phyloP scores from a whole-genome alignment of 2,329 filamentous ascomycete genomes.

The Ophiostoma montium region DNA sequence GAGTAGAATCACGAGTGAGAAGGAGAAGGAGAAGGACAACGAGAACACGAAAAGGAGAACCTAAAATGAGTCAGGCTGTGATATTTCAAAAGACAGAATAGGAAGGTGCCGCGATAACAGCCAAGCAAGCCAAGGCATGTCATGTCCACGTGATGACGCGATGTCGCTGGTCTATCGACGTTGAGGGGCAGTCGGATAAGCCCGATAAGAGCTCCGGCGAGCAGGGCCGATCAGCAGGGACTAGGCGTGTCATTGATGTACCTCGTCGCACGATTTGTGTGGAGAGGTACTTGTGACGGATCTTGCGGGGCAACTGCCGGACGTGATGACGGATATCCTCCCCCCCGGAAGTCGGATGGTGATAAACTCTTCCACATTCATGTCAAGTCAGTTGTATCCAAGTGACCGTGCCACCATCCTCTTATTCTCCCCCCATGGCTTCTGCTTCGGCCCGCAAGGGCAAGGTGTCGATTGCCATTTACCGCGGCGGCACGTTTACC shows the following conservation, averaged over 20 bases:
- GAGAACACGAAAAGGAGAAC: not conserved
- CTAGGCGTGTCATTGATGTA: not conserved
- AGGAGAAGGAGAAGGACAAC: not conserved
- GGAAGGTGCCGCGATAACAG: not conserved
- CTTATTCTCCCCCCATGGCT: not conserved
- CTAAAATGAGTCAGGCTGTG: not conserved
- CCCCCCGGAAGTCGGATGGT: no score
- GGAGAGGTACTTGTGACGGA: not conserved
- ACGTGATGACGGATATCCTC: no score
- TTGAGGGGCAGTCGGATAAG: not conserved
- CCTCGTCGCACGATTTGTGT: not conserved
- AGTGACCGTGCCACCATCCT: no score
- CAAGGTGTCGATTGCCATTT: constrained; percentile 46
- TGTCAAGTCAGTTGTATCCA: no score
- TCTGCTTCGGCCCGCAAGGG: constrained; percentile 6
- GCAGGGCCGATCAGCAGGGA: constrained; percentile 7
- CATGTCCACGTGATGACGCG: not conserved
- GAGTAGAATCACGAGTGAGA: not conserved
- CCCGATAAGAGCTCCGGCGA: constrained; percentile 8
- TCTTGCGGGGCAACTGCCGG: not conserved
- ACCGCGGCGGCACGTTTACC: constrained; percentile 79
- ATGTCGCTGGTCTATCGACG: not conserved
- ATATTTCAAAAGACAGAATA: not conserved
- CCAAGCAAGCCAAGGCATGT: no score
- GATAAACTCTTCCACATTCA: no score